Evolutionary conservation across 2,329 filamentous ascomycete species (phyloP).

Genomic region (Fusarium sp.): DNA sequence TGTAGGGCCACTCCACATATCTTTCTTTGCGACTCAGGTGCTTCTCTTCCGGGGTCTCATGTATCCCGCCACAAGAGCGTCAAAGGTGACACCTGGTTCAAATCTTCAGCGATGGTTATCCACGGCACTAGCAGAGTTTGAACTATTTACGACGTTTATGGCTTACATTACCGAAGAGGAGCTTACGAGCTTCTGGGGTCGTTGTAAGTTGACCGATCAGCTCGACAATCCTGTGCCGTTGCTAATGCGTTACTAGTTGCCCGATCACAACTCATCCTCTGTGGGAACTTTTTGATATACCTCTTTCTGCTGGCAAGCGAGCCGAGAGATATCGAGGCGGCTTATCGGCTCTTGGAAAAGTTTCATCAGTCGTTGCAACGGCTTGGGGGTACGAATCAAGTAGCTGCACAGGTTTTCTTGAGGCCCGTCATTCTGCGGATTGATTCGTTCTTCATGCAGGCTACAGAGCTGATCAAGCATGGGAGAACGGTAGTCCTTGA

Average conservation of each 20-base stretch:
- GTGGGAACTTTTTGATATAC: slow-evolving; percentile 65
- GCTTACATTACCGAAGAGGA: slow-evolving; percentile 53
- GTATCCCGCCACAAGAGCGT: slow-evolving; percentile 60
- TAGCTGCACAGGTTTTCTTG: slow-evolving; percentile 53
- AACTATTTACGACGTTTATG: slow-evolving; percentile 59
- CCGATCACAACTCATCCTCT: slow-evolving; percentile 63
- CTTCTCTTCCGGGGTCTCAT: slow-evolving; percentile 62
- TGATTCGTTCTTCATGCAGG: slow-evolving; percentile 60
- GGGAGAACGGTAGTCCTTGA: slow-evolving; percentile 37
- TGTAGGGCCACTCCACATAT: slow-evolving; percentile 58
- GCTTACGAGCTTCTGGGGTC: slow-evolving; percentile 62
- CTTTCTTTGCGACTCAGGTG: slow-evolving; percentile 60
- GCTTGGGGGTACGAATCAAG: slow-evolving; percentile 52
- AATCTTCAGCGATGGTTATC: slow-evolving; percentile 56
- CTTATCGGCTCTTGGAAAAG: slow-evolving; percentile 56
- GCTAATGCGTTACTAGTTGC: slow-evolving; percentile 46
- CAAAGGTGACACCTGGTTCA: slow-evolving; percentile 57
- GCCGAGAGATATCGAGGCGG: slow-evolving; percentile 52
- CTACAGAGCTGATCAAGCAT: slow-evolving; percentile 48
- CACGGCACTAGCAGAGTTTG: slow-evolving; percentile 55
- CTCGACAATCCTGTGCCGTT: background rate
- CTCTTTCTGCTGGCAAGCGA: slow-evolving; percentile 62
- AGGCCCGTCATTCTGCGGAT: slow-evolving; percentile 57
- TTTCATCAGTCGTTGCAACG: slow-evolving; percentile 58
- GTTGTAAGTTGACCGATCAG: slow-evolving; percentile 55